Evolutionary conservation across 805 yeast genomes (phyloP).

Genomic region (Kodamaea kaohsiungensis): DNA sequence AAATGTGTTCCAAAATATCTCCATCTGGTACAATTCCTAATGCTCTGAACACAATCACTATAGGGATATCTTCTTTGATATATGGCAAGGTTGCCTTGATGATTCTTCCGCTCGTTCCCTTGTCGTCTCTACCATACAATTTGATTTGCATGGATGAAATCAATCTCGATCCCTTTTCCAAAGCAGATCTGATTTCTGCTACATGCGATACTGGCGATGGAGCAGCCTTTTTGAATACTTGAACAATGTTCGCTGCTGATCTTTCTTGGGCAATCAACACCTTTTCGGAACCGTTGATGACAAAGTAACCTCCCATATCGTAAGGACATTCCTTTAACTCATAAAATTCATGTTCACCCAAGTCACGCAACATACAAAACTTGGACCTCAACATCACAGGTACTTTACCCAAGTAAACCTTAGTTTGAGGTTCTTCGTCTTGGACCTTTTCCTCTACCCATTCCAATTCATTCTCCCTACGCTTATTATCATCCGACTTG

Average conservation of each 20-base stretch:
- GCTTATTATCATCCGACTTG: conserved; percentile 73
- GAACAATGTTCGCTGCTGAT: conserved; percentile 97
- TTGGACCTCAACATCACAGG: conserved; percentile 98
- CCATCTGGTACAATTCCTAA: conserved; percentile 99
- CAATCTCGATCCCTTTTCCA: conserved; percentile 95
- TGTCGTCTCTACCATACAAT: conserved; percentile 78
- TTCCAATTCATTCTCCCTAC: conserved; percentile 44
- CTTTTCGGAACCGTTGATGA: conserved; percentile 97
- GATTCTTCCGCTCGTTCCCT: conserved; percentile 70
- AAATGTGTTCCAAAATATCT: conserved; percentile 95
- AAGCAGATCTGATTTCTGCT: conserved; percentile 95
- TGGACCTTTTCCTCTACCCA: conserved; percentile 51
- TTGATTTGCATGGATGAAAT: conserved; percentile 94
- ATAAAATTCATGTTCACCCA: conserved; percentile 90
- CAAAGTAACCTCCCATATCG: conserved; percentile 99
- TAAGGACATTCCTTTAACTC: conserved; percentile 98
- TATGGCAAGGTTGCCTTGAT: conserved; percentile 96
- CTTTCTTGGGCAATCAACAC: conserved; percentile 98
- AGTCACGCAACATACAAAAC: conserved; percentile 88
- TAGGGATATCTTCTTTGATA: conserved; percentile 94
- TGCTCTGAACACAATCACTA: conserved; percentile 96
- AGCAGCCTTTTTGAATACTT: conserved; percentile 96
- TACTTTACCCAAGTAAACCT: conserved; percentile 92
- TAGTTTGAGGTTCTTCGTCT: conserved; percentile 62
- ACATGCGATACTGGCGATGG: conserved; percentile 95